Percentiles rank a stretch among this genome's conserved stretches.
Conservation (phyloP, 129 eudicot genomes). For the Glebionis coronaria region DNA sequence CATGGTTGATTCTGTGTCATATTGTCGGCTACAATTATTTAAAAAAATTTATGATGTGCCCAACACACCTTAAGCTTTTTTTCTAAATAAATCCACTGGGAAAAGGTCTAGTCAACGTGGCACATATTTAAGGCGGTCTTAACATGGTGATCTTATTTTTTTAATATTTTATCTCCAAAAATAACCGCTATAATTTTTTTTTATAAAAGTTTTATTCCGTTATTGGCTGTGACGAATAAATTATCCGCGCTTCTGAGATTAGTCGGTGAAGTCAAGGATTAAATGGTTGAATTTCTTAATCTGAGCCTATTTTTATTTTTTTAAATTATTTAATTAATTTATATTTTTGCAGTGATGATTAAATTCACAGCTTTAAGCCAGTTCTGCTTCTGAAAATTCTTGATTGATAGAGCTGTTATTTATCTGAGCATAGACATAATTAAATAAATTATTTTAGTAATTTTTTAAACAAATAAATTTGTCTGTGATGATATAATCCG, state of each 20-base stretch:
- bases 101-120: constrained; percentile 72
- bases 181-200: constrained; percentile 35
- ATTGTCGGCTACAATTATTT: constrained; percentile 37
- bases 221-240: constrained; percentile 25
- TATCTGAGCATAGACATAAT: constrained; percentile 47
- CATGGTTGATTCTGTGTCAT: constrained; percentile 70
- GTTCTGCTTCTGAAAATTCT: constrained; percentile 92
- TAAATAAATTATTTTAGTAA: background rate
- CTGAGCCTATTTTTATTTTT: constrained; percentile 46
- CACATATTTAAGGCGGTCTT: constrained; percentile 54
- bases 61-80: constrained; percentile 59
- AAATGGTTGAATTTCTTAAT: no score
- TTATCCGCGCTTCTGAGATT: constrained; percentile 96
- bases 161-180: constrained; percentile 47
- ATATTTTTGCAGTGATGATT: constrained; percentile 65
- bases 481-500: constrained; percentile 23
- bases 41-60: constrained; percentile 43
- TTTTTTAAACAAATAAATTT: background rate
- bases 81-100: constrained; percentile 31
- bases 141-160: constrained; percentile 54
- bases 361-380: constrained; percentile 77
- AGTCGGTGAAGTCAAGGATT: no score
- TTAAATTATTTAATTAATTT: background rate
- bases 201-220: background rate
- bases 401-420: constrained; percentile 83